Conservation (phyloP, 2,329 filamentous ascomycete genomes). For the Monosporascus sp. region DNA sequence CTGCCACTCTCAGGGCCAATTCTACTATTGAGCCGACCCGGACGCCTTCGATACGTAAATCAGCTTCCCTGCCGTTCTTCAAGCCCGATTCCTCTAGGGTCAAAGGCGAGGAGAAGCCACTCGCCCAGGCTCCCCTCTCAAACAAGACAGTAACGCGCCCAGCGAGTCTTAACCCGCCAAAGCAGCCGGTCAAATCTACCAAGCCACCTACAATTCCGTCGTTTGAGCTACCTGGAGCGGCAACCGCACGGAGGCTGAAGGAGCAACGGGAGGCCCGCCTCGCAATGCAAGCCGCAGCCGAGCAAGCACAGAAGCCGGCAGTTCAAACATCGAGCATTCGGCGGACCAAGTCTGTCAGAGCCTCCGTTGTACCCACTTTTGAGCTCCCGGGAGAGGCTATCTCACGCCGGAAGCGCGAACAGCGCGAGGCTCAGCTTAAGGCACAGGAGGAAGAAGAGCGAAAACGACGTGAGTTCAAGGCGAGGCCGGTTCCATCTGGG, state of each 20-base stretch:
- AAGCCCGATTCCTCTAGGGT: slow-evolving; percentile 23
- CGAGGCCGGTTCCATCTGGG: slow-evolving; percentile 48
- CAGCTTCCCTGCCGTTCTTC: slow-evolving; percentile 35
- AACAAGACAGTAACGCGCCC: slow-evolving; percentile 29
- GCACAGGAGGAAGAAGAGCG: slow-evolving; percentile 57
- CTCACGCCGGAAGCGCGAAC: slow-evolving; percentile 50
- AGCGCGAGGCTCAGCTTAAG: slow-evolving; percentile 47
- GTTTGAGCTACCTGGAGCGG: slow-evolving; percentile 61
- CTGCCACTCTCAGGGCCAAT: slow-evolving; percentile 39
- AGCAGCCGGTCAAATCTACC: slow-evolving; percentile 43
- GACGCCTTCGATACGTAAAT: slow-evolving; percentile 35
- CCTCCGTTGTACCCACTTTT: slow-evolving; percentile 51
- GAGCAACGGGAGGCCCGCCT: slow-evolving; percentile 44
- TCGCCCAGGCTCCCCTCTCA: slow-evolving; percentile 17
- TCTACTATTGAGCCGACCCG: slow-evolving; percentile 28
- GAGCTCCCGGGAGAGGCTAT: slow-evolving; percentile 61
- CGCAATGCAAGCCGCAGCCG: slow-evolving; percentile 28
- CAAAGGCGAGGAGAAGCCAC: slow-evolving; percentile 18
- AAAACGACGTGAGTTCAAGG: slow-evolving; percentile 60
- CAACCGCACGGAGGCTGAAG: slow-evolving; percentile 40
- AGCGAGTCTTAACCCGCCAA: slow-evolving; percentile 40
- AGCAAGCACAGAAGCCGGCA: slow-evolving; percentile 21
- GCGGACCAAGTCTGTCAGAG: slow-evolving; percentile 46
- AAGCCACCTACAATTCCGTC: slow-evolving; percentile 51
- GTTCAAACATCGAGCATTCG: slow-evolving; percentile 31